These are phyloP conservation scores for Yamadazyma ubonensis DNA, from an alignment of 805 yeast genomes.

Conservation along the genomic window DNA sequence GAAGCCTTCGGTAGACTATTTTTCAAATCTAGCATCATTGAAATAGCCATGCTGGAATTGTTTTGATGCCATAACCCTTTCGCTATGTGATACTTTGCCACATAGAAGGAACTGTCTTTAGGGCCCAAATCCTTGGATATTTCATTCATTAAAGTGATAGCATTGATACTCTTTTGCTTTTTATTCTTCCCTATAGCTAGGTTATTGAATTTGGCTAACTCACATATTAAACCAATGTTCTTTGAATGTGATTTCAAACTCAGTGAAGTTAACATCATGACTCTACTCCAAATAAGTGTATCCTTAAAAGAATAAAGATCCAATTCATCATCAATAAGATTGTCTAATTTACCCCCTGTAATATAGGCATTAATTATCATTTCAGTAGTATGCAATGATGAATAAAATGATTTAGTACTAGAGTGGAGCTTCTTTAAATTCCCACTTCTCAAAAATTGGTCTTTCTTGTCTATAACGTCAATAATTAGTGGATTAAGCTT, in stretches of 20 bases:
- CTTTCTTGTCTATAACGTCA: constrained; percentile 18
- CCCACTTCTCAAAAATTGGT: constrained; percentile 7
- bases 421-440: constrained; percentile 19
- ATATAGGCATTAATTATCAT: not conserved
- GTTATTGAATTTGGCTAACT: constrained; percentile 42
- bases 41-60: constrained; percentile 55
- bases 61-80: constrained; percentile 64
- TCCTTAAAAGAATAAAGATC: constrained; percentile 25
- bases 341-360: not conserved
- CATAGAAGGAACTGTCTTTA: constrained; percentile 13
- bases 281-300: constrained; percentile 43
- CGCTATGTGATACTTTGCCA: constrained; percentile 52
- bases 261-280: constrained; percentile 33
- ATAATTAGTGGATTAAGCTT: constrained; percentile 20
- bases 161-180: constrained; percentile 51
- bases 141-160: constrained; percentile 45
- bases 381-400: not conserved
- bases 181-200: constrained; percentile 36
- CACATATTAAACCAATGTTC: constrained; percentile 18
- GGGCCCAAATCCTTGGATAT: constrained; percentile 24
- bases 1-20: constrained; percentile 1
- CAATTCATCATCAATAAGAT: not conserved
- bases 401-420: constrained; percentile 7
- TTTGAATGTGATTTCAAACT: constrained; percentile 7
- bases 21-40: constrained; percentile 40